These are phyloP conservation scores for Heliosperma pusillum DNA, from an alignment of 148 eudicot genomes.

Conservation along the genomic window DNA sequence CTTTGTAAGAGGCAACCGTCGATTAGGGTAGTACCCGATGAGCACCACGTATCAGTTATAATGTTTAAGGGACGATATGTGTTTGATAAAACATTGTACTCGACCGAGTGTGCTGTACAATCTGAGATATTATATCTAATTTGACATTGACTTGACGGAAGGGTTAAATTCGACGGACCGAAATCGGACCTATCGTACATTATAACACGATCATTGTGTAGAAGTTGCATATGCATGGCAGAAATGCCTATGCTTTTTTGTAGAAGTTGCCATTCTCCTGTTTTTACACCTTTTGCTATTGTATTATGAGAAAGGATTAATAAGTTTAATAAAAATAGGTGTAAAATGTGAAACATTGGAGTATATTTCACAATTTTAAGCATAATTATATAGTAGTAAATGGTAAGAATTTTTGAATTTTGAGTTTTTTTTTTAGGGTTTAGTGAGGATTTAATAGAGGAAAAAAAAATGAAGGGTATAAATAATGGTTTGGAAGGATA, in stretches of 20 bases:
- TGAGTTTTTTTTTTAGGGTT: background rate
- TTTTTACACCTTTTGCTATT: slow-evolving; percentile 13
- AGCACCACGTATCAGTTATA: slow-evolving; percentile 71
- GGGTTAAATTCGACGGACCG: slow-evolving; percentile 40
- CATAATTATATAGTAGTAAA: background rate
- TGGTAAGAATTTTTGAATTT: background rate
- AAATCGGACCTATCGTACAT: slow-evolving; percentile 55
- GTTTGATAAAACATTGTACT: slow-evolving; percentile 46
- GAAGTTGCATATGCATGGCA: slow-evolving; percentile 64
- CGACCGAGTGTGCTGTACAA: slow-evolving; percentile 78
- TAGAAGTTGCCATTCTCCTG: slow-evolving; percentile 39
- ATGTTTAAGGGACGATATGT: slow-evolving; percentile 55
- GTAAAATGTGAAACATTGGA: background rate
- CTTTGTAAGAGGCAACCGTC: slow-evolving; percentile 67
- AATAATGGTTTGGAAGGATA: background rate
- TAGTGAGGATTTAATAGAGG: background rate
- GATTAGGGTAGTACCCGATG: slow-evolving; percentile 49
- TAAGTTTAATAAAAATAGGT: slow-evolving; percentile 20
- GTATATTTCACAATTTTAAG: too few species aligned
- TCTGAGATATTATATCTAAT: slow-evolving; percentile 30
- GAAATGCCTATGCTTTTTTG: slow-evolving; percentile 37
- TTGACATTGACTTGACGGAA: slow-evolving; percentile 31
- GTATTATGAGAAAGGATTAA: background rate
- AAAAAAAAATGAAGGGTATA: background rate
- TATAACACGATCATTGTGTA: slow-evolving; percentile 41